Evolutionary conservation across 306 rosid genomes (phyloP), one percentile per base, ranked within the genome.

Genomic region (Cucurbita ficifolia): DNA sequence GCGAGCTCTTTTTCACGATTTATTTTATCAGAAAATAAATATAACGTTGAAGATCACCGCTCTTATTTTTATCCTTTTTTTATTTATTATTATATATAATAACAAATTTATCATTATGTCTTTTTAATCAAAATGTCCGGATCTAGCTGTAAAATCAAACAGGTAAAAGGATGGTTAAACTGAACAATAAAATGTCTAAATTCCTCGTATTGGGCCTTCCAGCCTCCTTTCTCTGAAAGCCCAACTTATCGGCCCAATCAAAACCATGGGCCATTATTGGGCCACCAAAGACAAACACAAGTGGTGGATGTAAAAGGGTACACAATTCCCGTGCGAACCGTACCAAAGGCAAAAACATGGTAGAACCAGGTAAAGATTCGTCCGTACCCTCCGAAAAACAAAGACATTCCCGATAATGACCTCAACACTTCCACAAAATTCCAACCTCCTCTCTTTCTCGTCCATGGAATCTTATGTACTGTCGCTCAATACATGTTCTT

Each of bases 351-450:
- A 6, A 33, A 35, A 6, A 12, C 64, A 57, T 50, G 69, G 57
- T 46, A 74, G 69, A 58, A 58, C 4, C 13, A 5, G 19, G 57
- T 18, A 17, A 48, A 71, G n/a, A 52, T 45, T 45, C 50, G 38
- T 74, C 76, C 78, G 76, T 82, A 75, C 83, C 75, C 73, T 14
- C 50, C 50, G 65, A 33, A 64, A 3, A 61, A 13, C 13, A 9
- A 42, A 10, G 78, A 82, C 83, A 81, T 54, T 63, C 54, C 13
- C 43, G 81, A 86, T 36, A 29, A 72, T 29, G 89, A 88, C 93
- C 76, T 84, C 70, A 71, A 80, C 57, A 79, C 64, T 85, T 83
- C 79, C 39, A 50, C 70, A 35, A 57, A 52, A 19, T 50, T 10
- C 43, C 16, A 16, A 70, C 5, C 18, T 36, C 10, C 5, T 16